Evolutionary conservation across 768 basidiomycete species (phyloP).

Genomic region (Lentinula edodes): DNA sequence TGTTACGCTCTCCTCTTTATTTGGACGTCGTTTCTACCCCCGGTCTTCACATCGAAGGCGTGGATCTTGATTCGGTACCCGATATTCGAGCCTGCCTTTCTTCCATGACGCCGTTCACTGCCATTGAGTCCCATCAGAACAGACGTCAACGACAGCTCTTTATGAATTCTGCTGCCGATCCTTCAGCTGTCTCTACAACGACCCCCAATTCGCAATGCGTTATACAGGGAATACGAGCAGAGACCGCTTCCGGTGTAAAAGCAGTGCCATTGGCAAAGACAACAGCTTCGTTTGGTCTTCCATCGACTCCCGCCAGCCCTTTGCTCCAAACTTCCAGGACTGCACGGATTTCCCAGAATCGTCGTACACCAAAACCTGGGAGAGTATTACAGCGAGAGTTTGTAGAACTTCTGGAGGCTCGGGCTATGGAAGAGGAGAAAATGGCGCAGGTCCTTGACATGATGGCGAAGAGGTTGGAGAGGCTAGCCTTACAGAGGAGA

Average conservation of each 20-base stretch:
- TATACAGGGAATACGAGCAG: not conserved
- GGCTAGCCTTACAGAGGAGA: constrained; percentile 7
- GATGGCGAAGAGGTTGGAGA: constrained; percentile 8
- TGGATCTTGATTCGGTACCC: not conserved
- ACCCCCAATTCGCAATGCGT: not conserved
- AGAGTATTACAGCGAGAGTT: constrained; percentile 2
- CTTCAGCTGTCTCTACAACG: not conserved
- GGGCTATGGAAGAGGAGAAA: constrained; percentile 9
- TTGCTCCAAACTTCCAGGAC: not conserved
- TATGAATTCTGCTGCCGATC: not conserved
- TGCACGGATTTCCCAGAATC: not conserved
- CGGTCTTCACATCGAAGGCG: not conserved
- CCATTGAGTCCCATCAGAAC: not conserved
- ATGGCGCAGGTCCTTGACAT: constrained; percentile 4
- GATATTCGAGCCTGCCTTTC: not conserved
- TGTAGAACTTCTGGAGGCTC: not conserved
- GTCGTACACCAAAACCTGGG: not conserved
- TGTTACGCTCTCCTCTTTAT: not conserved
- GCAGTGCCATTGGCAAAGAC: not conserved
- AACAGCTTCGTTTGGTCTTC: not conserved
- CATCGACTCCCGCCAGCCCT: not conserved
- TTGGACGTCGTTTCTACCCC: not conserved
- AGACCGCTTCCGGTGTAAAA: not conserved
- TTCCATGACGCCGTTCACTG: not conserved
- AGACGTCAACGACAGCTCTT: not conserved